phyloP scores from a whole-genome alignment of 495 filamentous ascomycete species.

The Penicillium cataractarum region DNA sequence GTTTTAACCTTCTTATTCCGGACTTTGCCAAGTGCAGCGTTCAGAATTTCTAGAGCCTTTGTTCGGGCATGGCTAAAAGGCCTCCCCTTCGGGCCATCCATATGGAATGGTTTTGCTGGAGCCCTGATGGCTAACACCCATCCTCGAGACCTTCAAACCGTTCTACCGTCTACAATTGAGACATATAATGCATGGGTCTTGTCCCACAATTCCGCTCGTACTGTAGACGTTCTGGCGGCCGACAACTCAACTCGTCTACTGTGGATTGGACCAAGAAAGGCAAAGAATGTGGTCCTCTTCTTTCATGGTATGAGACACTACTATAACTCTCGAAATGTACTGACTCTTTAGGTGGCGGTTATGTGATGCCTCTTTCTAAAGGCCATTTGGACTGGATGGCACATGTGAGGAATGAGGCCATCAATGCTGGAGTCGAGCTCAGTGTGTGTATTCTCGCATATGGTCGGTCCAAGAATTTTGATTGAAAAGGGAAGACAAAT shows the following conservation, averaged over 20 bases:
- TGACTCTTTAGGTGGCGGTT: constrained; percentile 24
- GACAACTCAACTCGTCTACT: constrained; percentile 20
- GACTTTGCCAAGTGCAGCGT: constrained; percentile 1
- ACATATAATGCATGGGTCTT: constrained; percentile 20
- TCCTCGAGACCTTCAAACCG: constrained; percentile 18
- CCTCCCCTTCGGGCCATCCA: constrained; percentile 14
- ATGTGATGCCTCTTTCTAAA: constrained; percentile 29
- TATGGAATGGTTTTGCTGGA: constrained; percentile 23
- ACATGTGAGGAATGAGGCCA: constrained; percentile 19
- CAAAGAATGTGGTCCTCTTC: constrained; percentile 24
- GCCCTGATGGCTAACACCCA: constrained; percentile 23
- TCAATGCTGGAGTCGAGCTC: constrained; percentile 17
- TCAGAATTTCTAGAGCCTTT: constrained; percentile 9
- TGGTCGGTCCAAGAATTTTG: constrained; percentile 7
- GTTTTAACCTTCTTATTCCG: not conserved
- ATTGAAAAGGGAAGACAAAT: not conserved
- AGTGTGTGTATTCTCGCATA: constrained; percentile 30
- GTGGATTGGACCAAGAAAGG: constrained; percentile 16
- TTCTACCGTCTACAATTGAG: constrained; percentile 23
- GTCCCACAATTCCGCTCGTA: not conserved
- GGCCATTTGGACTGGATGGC: constrained; percentile 31
- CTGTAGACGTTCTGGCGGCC: constrained; percentile 11
- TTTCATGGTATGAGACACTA: constrained; percentile 22
- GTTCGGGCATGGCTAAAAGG: constrained; percentile 20
- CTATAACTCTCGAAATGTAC: not conserved